phyloP scores from a whole-genome alignment of 2,329 filamentous ascomycete species.

The Colletotrichum kahawae region DNA sequence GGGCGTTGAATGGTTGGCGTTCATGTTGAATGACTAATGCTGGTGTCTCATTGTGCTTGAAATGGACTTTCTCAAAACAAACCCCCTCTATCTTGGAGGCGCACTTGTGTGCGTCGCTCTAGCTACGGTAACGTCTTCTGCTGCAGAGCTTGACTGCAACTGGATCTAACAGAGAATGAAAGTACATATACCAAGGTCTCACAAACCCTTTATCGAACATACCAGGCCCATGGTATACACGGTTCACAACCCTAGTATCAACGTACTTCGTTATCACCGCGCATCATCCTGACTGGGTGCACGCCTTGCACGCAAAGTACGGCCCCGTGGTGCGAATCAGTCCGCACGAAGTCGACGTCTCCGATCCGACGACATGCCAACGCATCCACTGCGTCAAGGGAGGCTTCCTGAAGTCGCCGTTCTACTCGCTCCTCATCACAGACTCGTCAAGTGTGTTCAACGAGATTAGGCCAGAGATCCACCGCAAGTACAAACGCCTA shows the following conservation, averaged over 20 bases:
- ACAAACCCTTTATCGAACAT: slow-evolving; percentile 3
- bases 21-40: neutral
- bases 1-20: neutral
- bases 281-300: slow-evolving; percentile 3
- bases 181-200: slow-evolving; percentile 3
- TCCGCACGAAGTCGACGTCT: slow-evolving; percentile 19
- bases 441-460: slow-evolving; percentile 17
- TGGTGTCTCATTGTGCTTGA: neutral
- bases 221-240: slow-evolving; percentile 13
- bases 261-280: neutral
- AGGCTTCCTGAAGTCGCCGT: slow-evolving; percentile 1
- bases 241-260: neutral
- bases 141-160: too few species aligned
- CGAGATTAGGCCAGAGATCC: neutral
- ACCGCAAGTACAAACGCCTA: slow-evolving; percentile 43
- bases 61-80: slow-evolving; percentile 2
- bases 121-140: neutral
- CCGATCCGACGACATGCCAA: slow-evolving; percentile 26
- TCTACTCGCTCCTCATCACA: slow-evolving; percentile 12
- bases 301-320: slow-evolving; percentile 7
- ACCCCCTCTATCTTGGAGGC: neutral
- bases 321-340: slow-evolving; percentile 10
- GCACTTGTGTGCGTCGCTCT: neutral
- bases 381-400: slow-evolving; percentile 31
- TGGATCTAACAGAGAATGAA: neutral